A percentile compares a stretch with the other conserved stretches of the same genome.
Evolutionary conservation across 2,329 filamentous ascomycete species (phyloP).

Genomic region (Xylariales sp.): DNA sequence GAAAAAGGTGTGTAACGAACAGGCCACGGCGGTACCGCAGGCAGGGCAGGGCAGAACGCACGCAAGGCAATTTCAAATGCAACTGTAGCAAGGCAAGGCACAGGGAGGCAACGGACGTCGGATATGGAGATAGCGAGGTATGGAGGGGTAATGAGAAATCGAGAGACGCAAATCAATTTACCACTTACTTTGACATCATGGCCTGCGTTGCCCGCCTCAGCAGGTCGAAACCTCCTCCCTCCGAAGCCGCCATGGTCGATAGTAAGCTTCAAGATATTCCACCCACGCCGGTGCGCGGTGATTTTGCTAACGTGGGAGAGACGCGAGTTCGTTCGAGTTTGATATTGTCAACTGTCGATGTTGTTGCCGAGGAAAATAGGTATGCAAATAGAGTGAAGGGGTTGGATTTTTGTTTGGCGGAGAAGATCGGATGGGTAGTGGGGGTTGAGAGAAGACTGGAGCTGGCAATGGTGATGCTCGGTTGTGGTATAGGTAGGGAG

Average conservation of each 20-base stretch:
- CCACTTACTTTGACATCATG: constrained; percentile 70
- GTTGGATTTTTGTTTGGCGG: constrained; percentile 38
- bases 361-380: constrained; percentile 28
- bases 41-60: constrained; percentile 16
- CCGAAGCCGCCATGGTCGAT: constrained; percentile 61
- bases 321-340: constrained; percentile 18
- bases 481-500: neutral
- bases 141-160: constrained; percentile 40
- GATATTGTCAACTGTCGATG: constrained; percentile 10
- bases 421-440: constrained; percentile 37
- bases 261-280: constrained; percentile 35
- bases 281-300: constrained; percentile 36
- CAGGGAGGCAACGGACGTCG: constrained; percentile 27
- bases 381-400: constrained; percentile 29
- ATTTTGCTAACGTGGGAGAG: constrained; percentile 16
- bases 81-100: constrained; percentile 32
- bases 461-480: constrained; percentile 19
- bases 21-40: constrained; percentile 23
- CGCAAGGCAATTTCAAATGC: constrained; percentile 31
- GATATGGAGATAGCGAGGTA: constrained; percentile 30
- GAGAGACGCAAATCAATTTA: constrained; percentile 41
- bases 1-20: constrained; percentile 28
- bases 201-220: constrained; percentile 70
- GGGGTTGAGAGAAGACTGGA: constrained; percentile 24
- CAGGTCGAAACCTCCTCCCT: constrained; percentile 67